Evolutionary conservation across 495 filamentous ascomycete species (phyloP).

Genomic region (Penicillium diatomitis): DNA sequence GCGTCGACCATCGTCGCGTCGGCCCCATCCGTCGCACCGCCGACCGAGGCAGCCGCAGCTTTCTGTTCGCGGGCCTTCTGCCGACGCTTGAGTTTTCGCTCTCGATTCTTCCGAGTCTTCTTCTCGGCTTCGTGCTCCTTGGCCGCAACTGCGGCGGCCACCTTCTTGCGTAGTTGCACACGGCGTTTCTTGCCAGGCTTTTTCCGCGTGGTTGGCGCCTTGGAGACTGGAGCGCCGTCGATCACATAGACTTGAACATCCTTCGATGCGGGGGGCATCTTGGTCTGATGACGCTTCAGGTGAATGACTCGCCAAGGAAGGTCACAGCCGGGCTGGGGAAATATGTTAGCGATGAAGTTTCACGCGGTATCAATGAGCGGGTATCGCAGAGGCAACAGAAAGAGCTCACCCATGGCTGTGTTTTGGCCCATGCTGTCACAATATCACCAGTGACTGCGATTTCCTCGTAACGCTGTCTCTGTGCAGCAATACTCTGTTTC

Average conservation of each 20-base stretch:
- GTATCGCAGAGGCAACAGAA: background rate
- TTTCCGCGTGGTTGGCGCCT: conserved; percentile 27
- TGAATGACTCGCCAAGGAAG: conserved; percentile 36
- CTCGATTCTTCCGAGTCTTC: conserved; percentile 37
- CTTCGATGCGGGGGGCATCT: conserved; percentile 19
- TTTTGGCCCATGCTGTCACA: conserved; percentile 27
- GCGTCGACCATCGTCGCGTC: conserved; percentile 16
- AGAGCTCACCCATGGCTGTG: conserved; percentile 29
- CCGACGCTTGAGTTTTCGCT: conserved; percentile 35
- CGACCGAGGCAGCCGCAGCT: conserved; percentile 19
- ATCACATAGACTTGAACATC: conserved; percentile 20
- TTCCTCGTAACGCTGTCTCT: conserved; percentile 29
- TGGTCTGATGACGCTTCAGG: conserved; percentile 31
- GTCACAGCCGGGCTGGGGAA: conserved; percentile 30
- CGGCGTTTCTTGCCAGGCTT: conserved; percentile 43
- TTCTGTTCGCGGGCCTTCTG: conserved; percentile 38
- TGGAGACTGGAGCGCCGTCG: conserved; percentile 14
- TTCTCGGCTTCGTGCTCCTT: conserved; percentile 38
- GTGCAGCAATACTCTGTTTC: conserved; percentile 11
- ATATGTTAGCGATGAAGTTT: background rate
- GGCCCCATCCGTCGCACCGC: conserved; percentile 8
- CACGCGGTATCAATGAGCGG: no score
- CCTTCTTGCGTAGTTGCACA: conserved; percentile 31
- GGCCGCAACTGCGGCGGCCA: conserved; percentile 17
- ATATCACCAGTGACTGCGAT: conserved; percentile 31